phyloP scores from a whole-genome alignment of 1,139 yeast species.

The Candida tetrigidarum region DNA sequence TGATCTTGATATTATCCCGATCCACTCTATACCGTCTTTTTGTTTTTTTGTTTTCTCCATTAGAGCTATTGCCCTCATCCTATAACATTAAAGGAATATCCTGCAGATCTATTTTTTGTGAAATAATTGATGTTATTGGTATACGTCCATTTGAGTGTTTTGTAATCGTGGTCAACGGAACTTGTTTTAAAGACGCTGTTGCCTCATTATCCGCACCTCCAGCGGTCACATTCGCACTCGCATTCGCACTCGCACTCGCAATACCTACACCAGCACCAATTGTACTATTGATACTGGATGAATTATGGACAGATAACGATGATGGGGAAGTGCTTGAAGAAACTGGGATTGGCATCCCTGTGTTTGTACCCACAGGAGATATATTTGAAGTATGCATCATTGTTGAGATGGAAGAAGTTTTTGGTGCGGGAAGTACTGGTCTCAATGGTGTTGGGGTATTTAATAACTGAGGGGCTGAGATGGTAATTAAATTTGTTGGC shows the following conservation, averaged over 20 bases:
- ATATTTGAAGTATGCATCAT: background rate
- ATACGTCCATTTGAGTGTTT: constrained; percentile 14
- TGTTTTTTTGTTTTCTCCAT: constrained; percentile 12
- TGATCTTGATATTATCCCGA: constrained; percentile 21
- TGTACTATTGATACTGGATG: background rate
- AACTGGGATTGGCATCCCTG: background rate
- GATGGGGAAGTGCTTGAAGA: constrained; percentile 2
- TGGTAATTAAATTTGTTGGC: constrained; percentile 3
- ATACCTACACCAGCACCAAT: background rate
- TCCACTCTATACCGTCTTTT: constrained; percentile 21
- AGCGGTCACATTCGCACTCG: too few species aligned
- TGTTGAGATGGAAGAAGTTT: constrained; percentile 1
- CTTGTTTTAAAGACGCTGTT: background rate
- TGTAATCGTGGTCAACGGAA: constrained; percentile 1
- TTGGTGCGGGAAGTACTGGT: constrained; percentile 6
- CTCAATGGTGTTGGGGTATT: constrained; percentile 5
- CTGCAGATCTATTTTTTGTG: constrained; percentile 21
- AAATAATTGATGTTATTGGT: constrained; percentile 22
- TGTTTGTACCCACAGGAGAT: background rate
- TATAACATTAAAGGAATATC: constrained; percentile 16
- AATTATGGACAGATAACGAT: background rate
- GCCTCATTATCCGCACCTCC: background rate
- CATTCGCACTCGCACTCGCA: too few species aligned
- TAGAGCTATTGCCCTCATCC: constrained; percentile 6
- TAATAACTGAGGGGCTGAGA: constrained; percentile 1